phyloP scores from a whole-genome alignment of 1,284 basidiomycete species.

The Athelia sp. region DNA sequence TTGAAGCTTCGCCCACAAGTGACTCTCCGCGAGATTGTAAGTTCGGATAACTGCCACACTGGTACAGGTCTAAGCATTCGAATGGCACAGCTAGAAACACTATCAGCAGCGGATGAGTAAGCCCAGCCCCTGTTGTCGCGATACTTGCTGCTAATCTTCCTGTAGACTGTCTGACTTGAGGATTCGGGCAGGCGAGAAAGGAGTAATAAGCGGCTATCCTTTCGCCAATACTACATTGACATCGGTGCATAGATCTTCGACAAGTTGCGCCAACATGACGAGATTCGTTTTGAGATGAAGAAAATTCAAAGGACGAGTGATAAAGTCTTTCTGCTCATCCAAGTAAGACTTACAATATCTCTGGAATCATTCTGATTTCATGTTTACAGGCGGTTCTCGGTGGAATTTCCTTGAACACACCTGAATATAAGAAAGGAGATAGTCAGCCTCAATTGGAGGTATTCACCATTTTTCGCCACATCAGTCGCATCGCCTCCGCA shows the following conservation, averaged over 20 bases:
- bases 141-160: constrained; percentile 3
- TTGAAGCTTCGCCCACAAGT: constrained; percentile 51
- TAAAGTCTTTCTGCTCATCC: constrained; percentile 70
- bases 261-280: constrained; percentile 58
- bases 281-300: constrained; percentile 68
- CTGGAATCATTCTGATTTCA: constrained; percentile 4
- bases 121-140: constrained; percentile 10
- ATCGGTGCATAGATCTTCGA: constrained; percentile 42
- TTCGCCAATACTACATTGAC: background rate
- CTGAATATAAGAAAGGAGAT: constrained; percentile 65
- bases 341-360: constrained; percentile 34
- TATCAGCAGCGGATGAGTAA: constrained; percentile 68
- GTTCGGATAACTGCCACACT: constrained; percentile 16
- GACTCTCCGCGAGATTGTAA: constrained; percentile 60
- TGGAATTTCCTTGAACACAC: constrained; percentile 59
- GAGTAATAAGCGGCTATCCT: constrained; percentile 29
- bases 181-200: constrained; percentile 66
- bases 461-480: constrained; percentile 60
- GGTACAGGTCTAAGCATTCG: constrained; percentile 4
- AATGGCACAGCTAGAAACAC: constrained; percentile 50
- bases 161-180: constrained; percentile 60
- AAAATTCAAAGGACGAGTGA: constrained; percentile 64
- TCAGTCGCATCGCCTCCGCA: constrained; percentile 60
- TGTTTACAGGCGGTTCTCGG: constrained; percentile 63
- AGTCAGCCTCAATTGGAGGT: constrained; percentile 71